Base-by-base conservation (phyloP, 768 basidiomycete species). In the Hemileccinum rubropunctum region DNA sequence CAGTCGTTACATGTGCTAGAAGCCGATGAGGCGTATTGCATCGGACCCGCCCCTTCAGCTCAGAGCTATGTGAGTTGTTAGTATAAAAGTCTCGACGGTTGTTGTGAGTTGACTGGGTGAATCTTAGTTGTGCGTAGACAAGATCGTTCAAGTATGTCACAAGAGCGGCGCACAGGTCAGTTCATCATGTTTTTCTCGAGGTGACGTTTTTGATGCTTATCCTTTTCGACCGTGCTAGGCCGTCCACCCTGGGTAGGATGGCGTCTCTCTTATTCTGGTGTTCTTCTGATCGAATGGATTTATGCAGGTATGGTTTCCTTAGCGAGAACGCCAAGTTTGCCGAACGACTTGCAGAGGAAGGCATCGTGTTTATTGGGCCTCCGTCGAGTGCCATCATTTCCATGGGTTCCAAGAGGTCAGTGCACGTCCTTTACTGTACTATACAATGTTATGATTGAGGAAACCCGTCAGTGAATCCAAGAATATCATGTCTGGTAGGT, bases 361-460 rank as follows among this genome's bases (percentile, higher is more conserved):
- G 91, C 0, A 81, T 98, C 54, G 80, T 87, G 3, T 97, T 95
- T 63, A 92, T 98, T 53, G 94, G 94, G 0, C 94, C 95, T 14
- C 90, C 94, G 2, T 78, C 88, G 1, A 79, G 78, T 58, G 93
- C 95, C 27, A 98, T 98, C 54, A 71, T 87, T 13, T 89, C 86
- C 60, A 98, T 97, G 95, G 95, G 94, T 2, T 94, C 91, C 0
- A 97, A 98, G 76, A 91, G 92, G 88, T 90, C 27, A 6, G 71
- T 55, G 15, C 41, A 32, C 6, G 15, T 28, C 9, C 18, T 35
- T 41, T 14, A 14, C 17, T 21, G 2, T 27, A 15, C 8, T 23
- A 9, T 35, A 41, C 4, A 17, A n/a, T 39, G 26, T 38, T 28
- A 21, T 45, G 27, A 50, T 26, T 10, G 41, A 55, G 34, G 10